Conservation (phyloP, 2,329 filamentous ascomycete species). For the Metarhizium robertsii region DNA sequence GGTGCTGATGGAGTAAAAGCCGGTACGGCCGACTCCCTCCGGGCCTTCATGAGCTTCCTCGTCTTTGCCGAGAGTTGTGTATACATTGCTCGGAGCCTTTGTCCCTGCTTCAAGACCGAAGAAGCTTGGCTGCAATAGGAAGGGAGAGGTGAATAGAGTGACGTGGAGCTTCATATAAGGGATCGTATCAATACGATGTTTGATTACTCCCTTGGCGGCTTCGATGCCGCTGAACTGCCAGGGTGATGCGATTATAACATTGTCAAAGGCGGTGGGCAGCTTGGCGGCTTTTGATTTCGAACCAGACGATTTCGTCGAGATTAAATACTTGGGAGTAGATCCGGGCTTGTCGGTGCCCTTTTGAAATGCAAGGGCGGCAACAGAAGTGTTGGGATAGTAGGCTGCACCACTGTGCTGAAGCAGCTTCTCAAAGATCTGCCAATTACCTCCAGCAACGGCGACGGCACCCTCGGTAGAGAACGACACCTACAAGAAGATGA, state of each 20-base stretch:
- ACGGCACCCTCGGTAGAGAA: conserved; percentile 83
- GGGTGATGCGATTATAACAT: conserved; percentile 74
- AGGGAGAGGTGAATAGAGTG: conserved; percentile 75
- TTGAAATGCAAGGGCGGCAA: conserved; percentile 48
- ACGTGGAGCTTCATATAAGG: conserved; percentile 83
- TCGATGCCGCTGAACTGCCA: conserved; percentile 70
- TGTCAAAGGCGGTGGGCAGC: conserved; percentile 56
- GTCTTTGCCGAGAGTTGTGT: conserved; percentile 66
- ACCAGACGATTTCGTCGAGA: conserved; percentile 27
- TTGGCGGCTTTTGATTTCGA: conserved; percentile 20
- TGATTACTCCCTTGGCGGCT: conserved; percentile 55
- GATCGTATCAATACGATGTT: conserved; percentile 63
- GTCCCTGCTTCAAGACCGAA: conserved; percentile 57
- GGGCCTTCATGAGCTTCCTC: conserved; percentile 41
- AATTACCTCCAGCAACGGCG: conserved; percentile 76
- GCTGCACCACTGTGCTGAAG: conserved; percentile 52
- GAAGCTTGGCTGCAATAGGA: conserved; percentile 58
- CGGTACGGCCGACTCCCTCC: conserved; percentile 58
- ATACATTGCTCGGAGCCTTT: conserved; percentile 60
- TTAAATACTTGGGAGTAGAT: conserved; percentile 34
- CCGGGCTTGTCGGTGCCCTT: conserved; percentile 29
- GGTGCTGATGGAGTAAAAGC: conserved; percentile 81
- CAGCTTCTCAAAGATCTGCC: conserved; percentile 87
- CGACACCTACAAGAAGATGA: conserved; percentile 47
- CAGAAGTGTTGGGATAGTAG: conserved; percentile 56